A percentile compares a stretch with the other conserved stretches of the same genome.
Evolutionary conservation across 768 basidiomycete genomes (phyloP).

Genomic region (Mycena albidolilacea): DNA sequence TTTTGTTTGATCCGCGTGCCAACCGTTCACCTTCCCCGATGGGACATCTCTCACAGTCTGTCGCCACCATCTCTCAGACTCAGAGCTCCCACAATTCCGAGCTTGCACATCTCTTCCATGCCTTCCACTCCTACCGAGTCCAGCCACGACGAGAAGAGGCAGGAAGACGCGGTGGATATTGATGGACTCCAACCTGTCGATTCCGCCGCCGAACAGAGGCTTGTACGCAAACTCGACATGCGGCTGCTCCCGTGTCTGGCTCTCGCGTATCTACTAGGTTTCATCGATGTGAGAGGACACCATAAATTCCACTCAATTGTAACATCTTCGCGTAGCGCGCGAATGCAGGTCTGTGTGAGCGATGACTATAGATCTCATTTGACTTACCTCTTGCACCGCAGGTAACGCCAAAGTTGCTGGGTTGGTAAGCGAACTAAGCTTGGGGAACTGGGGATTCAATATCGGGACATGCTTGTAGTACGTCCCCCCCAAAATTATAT

Average conservation of each 20-base stretch:
- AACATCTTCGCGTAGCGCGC: too few species aligned
- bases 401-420: conserved; percentile 20
- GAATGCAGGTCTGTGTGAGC: too few species aligned
- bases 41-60: too few species aligned
- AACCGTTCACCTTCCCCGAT: too few species aligned
- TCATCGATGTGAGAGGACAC: conserved; percentile 20
- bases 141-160: conserved; percentile 4
- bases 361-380: too few species aligned
- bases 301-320: too few species aligned
- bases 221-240: background rate
- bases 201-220: background rate
- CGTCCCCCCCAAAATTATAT: background rate
- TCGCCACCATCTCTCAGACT: too few species aligned
- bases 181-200: background rate
- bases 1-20: too few species aligned
- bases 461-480: background rate
- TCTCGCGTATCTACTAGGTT: conserved; percentile 10
- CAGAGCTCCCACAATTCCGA: too few species aligned
- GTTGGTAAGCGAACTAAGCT: background rate
- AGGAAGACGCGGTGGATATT: background rate
- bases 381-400: background rate
- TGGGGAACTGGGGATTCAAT: conserved; percentile 27
- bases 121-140: background rate
- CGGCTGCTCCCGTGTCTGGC: conserved; percentile 21
- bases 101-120: too few species aligned